A percentile compares a stretch with the other conserved stretches of the same genome.
Evolutionary conservation across 2,329 filamentous ascomycete genomes (phyloP).

Genomic region (Monosporascus sp.): DNA sequence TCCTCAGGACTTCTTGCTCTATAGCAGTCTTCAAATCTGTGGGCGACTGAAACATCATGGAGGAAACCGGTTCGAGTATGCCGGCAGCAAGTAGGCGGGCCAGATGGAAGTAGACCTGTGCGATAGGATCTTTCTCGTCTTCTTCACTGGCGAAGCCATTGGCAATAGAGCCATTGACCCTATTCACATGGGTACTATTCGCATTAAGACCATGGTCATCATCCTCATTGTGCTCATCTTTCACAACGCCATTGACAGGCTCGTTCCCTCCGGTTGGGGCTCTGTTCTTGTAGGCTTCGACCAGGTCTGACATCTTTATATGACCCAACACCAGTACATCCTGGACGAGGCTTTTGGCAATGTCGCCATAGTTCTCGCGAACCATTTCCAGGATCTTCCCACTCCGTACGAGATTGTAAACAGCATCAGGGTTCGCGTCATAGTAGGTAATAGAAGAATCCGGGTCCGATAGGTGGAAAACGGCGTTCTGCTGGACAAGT

Average conservation of each 20-base stretch:
- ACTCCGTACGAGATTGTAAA: constrained; percentile 75
- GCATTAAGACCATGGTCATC: constrained; percentile 29
- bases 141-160: constrained; percentile 20
- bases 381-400: constrained; percentile 78
- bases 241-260: constrained; percentile 16
- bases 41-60: constrained; percentile 53
- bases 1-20: constrained; percentile 55
- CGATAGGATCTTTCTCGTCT: constrained; percentile 19
- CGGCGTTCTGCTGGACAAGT: constrained; percentile 81
- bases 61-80: constrained; percentile 59
- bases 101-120: constrained; percentile 45
- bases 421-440: constrained; percentile 73
- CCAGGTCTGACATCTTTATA: constrained; percentile 64
- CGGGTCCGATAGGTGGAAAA: constrained; percentile 65
- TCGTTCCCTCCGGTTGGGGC: constrained; percentile 26
- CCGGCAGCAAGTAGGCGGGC: constrained; percentile 57
- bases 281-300: constrained; percentile 50
- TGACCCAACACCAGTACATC: constrained; percentile 74
- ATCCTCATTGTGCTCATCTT: constrained; percentile 25
- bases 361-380: constrained; percentile 66
- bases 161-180: constrained; percentile 26
- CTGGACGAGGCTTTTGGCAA: constrained; percentile 69
- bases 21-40: constrained; percentile 57
- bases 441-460: constrained; percentile 67
- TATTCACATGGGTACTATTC: constrained; percentile 29